Conservation (phyloP, 169 alveolate species). For the Plasmodium coatneyi region DNA sequence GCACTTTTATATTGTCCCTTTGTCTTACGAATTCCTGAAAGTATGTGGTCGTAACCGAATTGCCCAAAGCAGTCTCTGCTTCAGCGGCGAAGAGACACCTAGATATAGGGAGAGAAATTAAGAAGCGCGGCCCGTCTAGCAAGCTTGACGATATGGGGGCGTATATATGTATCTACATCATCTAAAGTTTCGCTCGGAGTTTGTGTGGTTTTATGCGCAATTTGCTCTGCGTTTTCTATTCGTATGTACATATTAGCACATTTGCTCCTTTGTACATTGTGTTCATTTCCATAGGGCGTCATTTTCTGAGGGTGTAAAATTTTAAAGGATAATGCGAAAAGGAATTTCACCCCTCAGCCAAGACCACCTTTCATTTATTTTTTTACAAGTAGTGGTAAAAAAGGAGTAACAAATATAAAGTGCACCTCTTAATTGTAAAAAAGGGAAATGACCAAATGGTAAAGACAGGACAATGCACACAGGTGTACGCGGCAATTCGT, state of each 20-base stretch:
- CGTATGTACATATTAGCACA: background rate
- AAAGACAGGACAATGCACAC: background rate
- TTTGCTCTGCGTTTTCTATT: background rate
- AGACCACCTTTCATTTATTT: background rate
- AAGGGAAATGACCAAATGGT: background rate
- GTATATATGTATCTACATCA: background rate
- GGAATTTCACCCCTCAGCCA: background rate
- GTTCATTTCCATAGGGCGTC: background rate
- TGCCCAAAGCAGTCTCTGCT: background rate
- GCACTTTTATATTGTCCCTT: constrained; percentile 12
- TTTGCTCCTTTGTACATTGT: background rate
- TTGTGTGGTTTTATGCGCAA: background rate
- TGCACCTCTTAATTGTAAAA: background rate
- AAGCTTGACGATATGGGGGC: background rate
- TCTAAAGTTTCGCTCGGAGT: background rate
- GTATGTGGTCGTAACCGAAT: background rate
- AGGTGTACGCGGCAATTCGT: background rate
- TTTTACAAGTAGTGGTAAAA: background rate
- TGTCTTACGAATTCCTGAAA: constrained; percentile 26
- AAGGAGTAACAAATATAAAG: background rate
- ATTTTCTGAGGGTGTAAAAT: background rate
- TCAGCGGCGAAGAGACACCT: background rate
- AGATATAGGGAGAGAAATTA: background rate
- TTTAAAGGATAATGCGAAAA: background rate
- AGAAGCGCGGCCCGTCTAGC: background rate